Conservation (phyloP, 2,329 filamentous ascomycete species). For the Thyridium curvatum region DNA sequence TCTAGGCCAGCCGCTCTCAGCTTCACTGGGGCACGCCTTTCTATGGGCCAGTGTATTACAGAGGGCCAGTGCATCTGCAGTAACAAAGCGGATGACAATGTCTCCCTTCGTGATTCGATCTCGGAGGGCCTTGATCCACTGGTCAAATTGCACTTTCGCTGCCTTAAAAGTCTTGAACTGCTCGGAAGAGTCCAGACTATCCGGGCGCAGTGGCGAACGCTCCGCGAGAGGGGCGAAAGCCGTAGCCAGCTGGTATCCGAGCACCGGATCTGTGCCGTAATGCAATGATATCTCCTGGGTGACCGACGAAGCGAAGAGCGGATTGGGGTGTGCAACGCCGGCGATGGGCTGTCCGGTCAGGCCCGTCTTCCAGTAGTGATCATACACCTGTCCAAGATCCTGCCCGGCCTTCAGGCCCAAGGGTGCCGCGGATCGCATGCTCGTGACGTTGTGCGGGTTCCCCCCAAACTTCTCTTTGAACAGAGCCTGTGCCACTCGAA, state of each 20-base stretch:
- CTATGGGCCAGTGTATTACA: constrained; percentile 43
- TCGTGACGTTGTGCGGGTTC: constrained; percentile 1
- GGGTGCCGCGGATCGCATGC: constrained; percentile 5
- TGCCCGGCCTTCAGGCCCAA: neutral
- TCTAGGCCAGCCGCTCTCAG: no score
- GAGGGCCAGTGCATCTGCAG: constrained; percentile 43
- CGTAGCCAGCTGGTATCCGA: constrained; percentile 51
- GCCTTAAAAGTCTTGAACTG: constrained; percentile 19
- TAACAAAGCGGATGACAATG: constrained; percentile 37
- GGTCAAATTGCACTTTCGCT: constrained; percentile 36
- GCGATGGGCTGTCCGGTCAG: neutral
- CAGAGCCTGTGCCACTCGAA: no score
- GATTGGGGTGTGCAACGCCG: constrained; percentile 24
- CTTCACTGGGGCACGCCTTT: no score
- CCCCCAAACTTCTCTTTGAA: constrained; percentile 12
- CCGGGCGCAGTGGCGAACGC: constrained; percentile 28
- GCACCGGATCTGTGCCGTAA: constrained; percentile 42
- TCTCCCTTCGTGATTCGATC: constrained; percentile 11
- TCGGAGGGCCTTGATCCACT: constrained; percentile 37
- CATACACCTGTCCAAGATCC: neutral
- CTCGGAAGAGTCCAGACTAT: constrained; percentile 2
- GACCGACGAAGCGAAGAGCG: constrained; percentile 32
- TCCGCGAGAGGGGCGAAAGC: constrained; percentile 31
- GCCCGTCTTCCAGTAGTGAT: constrained; percentile 7
- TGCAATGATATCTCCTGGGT: constrained; percentile 32